phyloP scores from a whole-genome alignment of 352 stramenopile species.

The Globisporangium irregulare region DNA sequence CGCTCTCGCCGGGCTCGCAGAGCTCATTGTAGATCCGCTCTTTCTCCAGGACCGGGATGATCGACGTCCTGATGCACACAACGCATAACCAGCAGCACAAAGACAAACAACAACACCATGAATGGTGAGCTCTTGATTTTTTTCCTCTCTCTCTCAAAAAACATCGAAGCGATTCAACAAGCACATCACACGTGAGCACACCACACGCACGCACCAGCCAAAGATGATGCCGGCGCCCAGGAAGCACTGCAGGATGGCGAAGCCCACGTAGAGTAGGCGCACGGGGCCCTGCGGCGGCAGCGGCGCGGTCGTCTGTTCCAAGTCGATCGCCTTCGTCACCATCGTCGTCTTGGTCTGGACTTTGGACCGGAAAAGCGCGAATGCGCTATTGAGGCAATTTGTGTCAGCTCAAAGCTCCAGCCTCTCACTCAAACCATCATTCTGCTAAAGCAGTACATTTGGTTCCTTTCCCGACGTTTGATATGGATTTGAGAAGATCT shows the following conservation, averaged over 20 bases:
- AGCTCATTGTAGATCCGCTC: constrained; percentile 57
- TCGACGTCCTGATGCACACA: constrained; percentile 37
- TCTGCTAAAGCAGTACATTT: not conserved
- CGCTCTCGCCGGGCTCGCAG: constrained; percentile 33
- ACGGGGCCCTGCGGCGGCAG: not conserved
- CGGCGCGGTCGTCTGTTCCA: not conserved
- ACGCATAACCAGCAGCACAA: constrained; percentile 12
- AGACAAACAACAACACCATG: not conserved
- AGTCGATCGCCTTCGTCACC: not conserved
- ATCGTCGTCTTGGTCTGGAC: not conserved
- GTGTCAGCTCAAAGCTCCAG: not conserved
- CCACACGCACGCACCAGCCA: constrained; percentile 36
- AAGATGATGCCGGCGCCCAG: constrained; percentile 60
- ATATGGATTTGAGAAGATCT: no score
- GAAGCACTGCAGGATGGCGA: constrained; percentile 66
- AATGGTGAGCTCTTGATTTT: not conserved
- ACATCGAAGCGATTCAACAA: not conserved
- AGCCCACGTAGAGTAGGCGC: constrained; percentile 42
- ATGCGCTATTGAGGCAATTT: not conserved
- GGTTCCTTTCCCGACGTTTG: not conserved
- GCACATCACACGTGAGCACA: not conserved
- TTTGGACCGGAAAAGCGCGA: not conserved
- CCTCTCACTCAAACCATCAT: not conserved
- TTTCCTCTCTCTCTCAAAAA: not conserved
- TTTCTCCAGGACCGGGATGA: constrained; percentile 55